Base-by-base conservation (phyloP, 2,329 filamentous ascomycete species). In the Paradendryphiella salina region DNA sequence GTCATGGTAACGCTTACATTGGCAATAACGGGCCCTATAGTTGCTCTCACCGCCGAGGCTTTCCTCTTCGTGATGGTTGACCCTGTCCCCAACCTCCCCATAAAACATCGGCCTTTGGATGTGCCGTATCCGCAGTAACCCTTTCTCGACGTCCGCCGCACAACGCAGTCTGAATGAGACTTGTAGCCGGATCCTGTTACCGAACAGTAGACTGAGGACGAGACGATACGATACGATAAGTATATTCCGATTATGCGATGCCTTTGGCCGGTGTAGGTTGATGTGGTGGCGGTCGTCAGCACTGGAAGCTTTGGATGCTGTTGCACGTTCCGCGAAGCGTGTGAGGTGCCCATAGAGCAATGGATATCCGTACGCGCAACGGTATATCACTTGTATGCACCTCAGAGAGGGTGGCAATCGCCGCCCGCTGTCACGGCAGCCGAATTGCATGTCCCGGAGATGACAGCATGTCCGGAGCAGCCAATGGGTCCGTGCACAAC, bases 401-500 rank as follows among this genome's bases (percentile, higher is more conserved):
- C 38, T 38, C 48, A 59, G 55, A 56, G 46, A 43, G 11, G 32
- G 45, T 39, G 42, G 43, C 44, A 39, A 34, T 39, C 29, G 44
- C 36, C 34, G 28, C 39, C 52, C 45, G 46, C 49, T 52, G 48
- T 53, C 21, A 52, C 34, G 41, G 32, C 40, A 38, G 42, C 43
- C 49, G 47, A 46, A 43, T 36, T 31, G 21, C 32, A 42, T 18
- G 52, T 45, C 34, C 34, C 33, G 14, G 18, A 36, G 31, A 29
- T 38, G 45, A 36, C 35, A 15, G 31, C 37, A 5, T 46, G 36
- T 32, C 37, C 23, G 23, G 40, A 28, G 41, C 38, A 31, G 28
- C 18, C 11, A 17, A 11, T 10, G 38, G 51, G 56, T 23, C 56
- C 48, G 57, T 56, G 61, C 57, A 26, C 52, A 15, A 14, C 31